Evolutionary conservation across 1,284 basidiomycete species (phyloP).

Genomic region (Leccinum solheimii): DNA sequence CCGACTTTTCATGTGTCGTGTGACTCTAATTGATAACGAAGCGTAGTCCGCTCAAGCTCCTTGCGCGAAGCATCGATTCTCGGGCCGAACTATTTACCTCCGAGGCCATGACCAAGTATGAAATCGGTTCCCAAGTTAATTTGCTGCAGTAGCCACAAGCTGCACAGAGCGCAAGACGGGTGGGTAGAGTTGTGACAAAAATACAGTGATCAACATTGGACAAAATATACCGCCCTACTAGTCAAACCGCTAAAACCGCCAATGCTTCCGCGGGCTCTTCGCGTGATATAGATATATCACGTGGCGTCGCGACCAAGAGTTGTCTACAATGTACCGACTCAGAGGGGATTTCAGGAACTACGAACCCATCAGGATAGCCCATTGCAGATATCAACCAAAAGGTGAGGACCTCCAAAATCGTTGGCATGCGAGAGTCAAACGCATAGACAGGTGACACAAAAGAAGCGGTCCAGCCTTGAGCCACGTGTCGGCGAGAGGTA

Average conservation of each 20-base stretch:
- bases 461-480: conserved; percentile 53
- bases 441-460: conserved; percentile 47
- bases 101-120: not conserved
- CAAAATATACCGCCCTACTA: not conserved
- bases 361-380: conserved; percentile 39
- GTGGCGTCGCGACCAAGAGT: conserved; percentile 43
- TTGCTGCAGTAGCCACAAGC: not conserved
- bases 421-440: conserved; percentile 42
- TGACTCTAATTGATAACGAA: not conserved
- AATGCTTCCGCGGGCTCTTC: conserved; percentile 24
- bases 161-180: not conserved
- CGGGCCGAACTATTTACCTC: not conserved
- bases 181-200: not conserved
- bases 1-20: not conserved
- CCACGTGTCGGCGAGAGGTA: conserved; percentile 7
- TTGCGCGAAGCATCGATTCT: not conserved
- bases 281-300: conserved; percentile 43
- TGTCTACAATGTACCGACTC: conserved; percentile 31
- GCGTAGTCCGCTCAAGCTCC: not conserved
- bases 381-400: conserved; percentile 57
- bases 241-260: conserved; percentile 22
- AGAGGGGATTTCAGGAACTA: conserved; percentile 45
- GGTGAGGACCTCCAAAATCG: conserved; percentile 48
- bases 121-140: not conserved
- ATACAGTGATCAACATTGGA: not conserved